Base-by-base conservation (phyloP, 345 rosid genomes). In the Garcia nutans region DNA sequence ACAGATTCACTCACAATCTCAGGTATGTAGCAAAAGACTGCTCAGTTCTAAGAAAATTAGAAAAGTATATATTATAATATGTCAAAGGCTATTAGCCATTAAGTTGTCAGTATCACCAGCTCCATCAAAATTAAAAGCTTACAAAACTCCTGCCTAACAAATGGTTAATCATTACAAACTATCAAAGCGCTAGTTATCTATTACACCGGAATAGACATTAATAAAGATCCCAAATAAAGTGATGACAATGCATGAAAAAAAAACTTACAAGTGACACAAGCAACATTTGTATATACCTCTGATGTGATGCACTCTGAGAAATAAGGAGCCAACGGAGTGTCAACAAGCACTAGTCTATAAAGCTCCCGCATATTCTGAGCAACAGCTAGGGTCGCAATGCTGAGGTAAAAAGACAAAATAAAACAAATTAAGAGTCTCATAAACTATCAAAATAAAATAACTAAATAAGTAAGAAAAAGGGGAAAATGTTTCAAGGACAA, bases 331-430 rank as follows among this genome's bases (percentile, higher is more conserved):
- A 96, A 77, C 23, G 99, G 99, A 47, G 99, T 96, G 81, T 96
- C 99, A 64, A 96, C 97, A 83, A 96, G 99, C 78, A 96, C 99
- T 89, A 96, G 83, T 70, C 99, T 84, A 42, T 96, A 96, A 61
- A 96, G 99, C 84, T 96, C 99, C 47, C 99, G 77, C 98, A 96
- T 93, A 77, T 96, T 96, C 85, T 93, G 99, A 79, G 99, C 99
- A 83, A 96, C 98, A 10, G 98, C 99, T 77, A 96, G 78, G 70
- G 98, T 92, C 22, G 99, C 99, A 86, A 96, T 96, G 82, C 99
- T 93, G 91, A 33, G 41, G 63, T 23, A 61, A 69, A 57, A 73
- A 31, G 37, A 33, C 41, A 8, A 61, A 70, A 19, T 3, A 26
- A 10, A 74, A 13, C 10, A 63, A 58, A 68, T 74, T 33, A 50